These are phyloP conservation scores for Aspergillus persii DNA, from an alignment of 2,329 filamentous ascomycete genomes.

Conservation along the genomic window DNA sequence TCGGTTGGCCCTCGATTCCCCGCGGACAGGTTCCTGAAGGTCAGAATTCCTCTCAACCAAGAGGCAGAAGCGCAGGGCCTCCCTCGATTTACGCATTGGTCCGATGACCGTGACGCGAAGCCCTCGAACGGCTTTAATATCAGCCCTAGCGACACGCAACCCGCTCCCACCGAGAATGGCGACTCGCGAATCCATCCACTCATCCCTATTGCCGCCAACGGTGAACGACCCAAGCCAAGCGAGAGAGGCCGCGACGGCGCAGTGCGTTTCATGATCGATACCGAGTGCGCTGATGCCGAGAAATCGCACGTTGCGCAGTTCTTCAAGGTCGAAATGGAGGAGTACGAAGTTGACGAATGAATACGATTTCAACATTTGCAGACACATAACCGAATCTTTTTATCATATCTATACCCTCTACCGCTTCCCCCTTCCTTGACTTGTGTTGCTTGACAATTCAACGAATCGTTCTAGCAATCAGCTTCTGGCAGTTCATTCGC, in stretches of 20 bases:
- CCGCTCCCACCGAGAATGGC: background rate
- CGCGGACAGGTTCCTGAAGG: constrained; percentile 75
- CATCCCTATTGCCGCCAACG: constrained; percentile 47
- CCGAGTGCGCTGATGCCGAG: constrained; percentile 71
- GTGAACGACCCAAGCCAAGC: constrained; percentile 42
- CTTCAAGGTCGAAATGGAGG: constrained; percentile 74
- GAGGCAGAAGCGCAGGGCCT: constrained; percentile 65
- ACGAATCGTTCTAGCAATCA: no score
- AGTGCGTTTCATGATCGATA: constrained; percentile 84
- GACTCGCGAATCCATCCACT: constrained; percentile 32
- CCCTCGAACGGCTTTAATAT: constrained; percentile 16
- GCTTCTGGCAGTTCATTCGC: background rate
- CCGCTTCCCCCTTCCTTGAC: background rate
- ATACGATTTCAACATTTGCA: background rate
- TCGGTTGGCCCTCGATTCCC: constrained; percentile 70
- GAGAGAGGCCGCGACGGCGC: constrained; percentile 65
- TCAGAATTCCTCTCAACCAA: constrained; percentile 83
- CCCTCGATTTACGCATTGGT: constrained; percentile 62
- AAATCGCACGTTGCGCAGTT: constrained; percentile 64
- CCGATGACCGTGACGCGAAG: constrained; percentile 27
- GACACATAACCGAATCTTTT: no score
- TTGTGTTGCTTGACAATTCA: background rate
- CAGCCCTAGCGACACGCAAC: constrained; percentile 18
- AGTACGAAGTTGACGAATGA: constrained; percentile 47
- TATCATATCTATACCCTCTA: background rate